Evolutionary conservation across 805 yeast genomes (phyloP).

Genomic region (Wickerhamomyces bovis): DNA sequence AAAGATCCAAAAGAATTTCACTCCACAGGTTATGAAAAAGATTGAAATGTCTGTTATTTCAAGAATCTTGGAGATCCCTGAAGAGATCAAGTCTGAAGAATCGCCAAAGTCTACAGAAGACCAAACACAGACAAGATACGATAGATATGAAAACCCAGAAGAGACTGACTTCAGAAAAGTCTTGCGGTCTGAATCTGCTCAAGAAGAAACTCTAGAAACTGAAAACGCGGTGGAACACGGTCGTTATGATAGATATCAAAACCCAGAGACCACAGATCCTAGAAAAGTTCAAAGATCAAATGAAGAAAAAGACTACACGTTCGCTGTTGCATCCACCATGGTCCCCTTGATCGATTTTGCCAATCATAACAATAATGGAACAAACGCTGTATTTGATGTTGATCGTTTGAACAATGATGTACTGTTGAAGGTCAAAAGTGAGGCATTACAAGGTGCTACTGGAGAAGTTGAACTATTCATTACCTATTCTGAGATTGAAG

Average conservation of each 20-base stretch:
- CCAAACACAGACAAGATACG: slow-evolving; percentile 3
- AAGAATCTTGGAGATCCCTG: slow-evolving; percentile 61
- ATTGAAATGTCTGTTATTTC: slow-evolving; percentile 46
- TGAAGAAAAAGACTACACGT: slow-evolving; percentile 29
- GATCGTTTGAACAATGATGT: slow-evolving; percentile 40
- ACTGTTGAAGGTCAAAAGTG: slow-evolving; percentile 27
- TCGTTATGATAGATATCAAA: background rate
- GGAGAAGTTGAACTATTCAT: slow-evolving; percentile 35
- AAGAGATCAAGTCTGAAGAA: slow-evolving; percentile 9
- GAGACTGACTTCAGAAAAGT: slow-evolving; percentile 6
- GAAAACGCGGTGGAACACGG: background rate
- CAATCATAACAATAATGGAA: slow-evolving; percentile 43
- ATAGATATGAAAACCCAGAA: slow-evolving; percentile 2
- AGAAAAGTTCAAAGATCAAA: background rate
- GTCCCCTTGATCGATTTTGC: slow-evolving; percentile 67
- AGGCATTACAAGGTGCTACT: slow-evolving; percentile 1
- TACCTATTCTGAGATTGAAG: slow-evolving; percentile 39
- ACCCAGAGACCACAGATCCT: background rate
- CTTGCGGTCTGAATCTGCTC: background rate
- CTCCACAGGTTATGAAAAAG: slow-evolving; percentile 14
- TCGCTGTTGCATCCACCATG: slow-evolving; percentile 43
- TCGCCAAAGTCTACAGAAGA: background rate
- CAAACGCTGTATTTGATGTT: slow-evolving; percentile 58
- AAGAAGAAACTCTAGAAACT: background rate
- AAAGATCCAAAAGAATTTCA: slow-evolving; percentile 3